Conservation (phyloP, 305 asterid genomes). For the Caryopteris hybrid region DNA sequence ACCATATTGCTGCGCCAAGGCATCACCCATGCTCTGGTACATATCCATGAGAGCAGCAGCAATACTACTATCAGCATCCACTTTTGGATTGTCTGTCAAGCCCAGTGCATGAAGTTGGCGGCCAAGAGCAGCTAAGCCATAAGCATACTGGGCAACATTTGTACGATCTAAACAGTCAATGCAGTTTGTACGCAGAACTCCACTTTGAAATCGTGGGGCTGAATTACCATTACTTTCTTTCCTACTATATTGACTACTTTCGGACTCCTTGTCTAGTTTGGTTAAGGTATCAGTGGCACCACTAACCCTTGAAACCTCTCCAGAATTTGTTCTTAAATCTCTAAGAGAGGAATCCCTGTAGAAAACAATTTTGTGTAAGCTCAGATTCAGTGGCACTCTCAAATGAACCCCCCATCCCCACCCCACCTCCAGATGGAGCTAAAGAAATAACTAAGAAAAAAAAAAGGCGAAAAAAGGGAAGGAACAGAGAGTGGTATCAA, state of each 20-base stretch:
- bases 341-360: slow-evolving; percentile 73
- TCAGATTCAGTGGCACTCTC: not conserved
- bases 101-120: slow-evolving; percentile 94
- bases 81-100: slow-evolving; percentile 75
- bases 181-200: slow-evolving; percentile 96
- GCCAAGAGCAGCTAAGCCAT: slow-evolving; percentile 91
- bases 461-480: not conserved
- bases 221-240: slow-evolving; percentile 35
- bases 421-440: too few species aligned
- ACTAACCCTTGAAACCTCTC: slow-evolving; percentile 59
- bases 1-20: slow-evolving; percentile 98
- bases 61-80: slow-evolving; percentile 94
- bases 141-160: slow-evolving; percentile 97
- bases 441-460: not conserved
- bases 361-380: slow-evolving; percentile 22
- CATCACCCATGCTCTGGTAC: slow-evolving; percentile 99
- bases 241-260: slow-evolving; percentile 35
- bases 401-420: not conserved
- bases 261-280: slow-evolving; percentile 63
- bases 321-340: slow-evolving; percentile 70
- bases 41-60: slow-evolving; percentile 99
- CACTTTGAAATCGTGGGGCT: slow-evolving; percentile 73
- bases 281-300: slow-evolving; percentile 40
- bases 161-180: slow-evolving; percentile 98
- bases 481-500: not conserved